Conservation (phyloP, 2,329 filamentous ascomycete species). For the Raffaelea albimanens region DNA sequence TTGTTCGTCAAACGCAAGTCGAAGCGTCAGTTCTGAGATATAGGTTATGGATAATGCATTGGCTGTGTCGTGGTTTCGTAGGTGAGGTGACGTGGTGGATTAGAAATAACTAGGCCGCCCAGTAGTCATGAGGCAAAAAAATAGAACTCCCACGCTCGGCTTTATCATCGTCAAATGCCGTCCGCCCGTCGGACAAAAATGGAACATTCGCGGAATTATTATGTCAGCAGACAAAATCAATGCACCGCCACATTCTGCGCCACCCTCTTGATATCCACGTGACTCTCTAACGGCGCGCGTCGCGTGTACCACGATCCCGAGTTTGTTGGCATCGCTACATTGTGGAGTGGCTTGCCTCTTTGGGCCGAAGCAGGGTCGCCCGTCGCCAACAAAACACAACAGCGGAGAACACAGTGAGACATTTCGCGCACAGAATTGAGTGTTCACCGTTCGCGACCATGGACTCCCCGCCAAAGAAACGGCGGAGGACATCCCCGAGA, state of each 20-base stretch:
- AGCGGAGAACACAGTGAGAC: too few species aligned
- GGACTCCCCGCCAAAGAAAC: constrained; percentile 53
- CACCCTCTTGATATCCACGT: neutral
- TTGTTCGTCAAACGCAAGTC: neutral
- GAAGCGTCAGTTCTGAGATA: neutral
- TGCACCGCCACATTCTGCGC: too few species aligned
- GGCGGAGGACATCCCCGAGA: constrained; percentile 52
- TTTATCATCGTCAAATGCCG: too few species aligned
- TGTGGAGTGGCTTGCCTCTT: constrained; percentile 1
- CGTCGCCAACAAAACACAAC: neutral
- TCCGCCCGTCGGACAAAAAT: too few species aligned
- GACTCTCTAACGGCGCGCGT: constrained; percentile 2
- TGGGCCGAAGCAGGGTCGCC: neutral
- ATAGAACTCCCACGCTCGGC: too few species aligned
- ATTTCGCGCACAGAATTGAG: too few species aligned
- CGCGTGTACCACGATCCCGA: neutral
- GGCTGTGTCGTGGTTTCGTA: neutral
- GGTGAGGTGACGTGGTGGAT: neutral
- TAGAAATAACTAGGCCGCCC: neutral
- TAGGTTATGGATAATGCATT: neutral
- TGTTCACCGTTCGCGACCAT: too few species aligned
- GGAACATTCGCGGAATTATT: neutral
- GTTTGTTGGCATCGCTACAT: neutral
- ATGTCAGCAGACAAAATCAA: neutral
- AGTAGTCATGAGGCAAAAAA: too few species aligned